Evolutionary conservation across 192 early-diverging fungal species (phyloP).

Genomic region (Gigaspora rosea): DNA sequence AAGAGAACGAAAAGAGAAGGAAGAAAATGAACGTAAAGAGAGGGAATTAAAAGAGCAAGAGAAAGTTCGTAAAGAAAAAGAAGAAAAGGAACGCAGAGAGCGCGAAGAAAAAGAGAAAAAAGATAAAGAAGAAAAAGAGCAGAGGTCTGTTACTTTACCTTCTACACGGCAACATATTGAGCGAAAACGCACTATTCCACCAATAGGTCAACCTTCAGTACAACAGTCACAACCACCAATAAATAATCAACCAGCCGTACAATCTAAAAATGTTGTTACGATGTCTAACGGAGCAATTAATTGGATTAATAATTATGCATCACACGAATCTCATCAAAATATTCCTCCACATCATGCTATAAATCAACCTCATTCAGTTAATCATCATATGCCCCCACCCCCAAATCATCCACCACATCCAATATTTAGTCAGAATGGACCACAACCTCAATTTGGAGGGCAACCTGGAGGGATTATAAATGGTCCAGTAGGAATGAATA

Average conservation of each 20-base stretch:
- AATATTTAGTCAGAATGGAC: conserved; percentile 11
- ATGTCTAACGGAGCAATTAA: conserved; percentile 24
- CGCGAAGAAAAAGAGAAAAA: conserved; percentile 30
- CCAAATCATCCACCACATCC: conserved; percentile 8
- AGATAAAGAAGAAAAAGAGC: conserved; percentile 31
- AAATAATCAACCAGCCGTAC: conserved; percentile 1
- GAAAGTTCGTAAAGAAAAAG: conserved; percentile 31
- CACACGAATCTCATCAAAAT: conserved; percentile 7
- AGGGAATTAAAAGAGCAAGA: conserved; percentile 38
- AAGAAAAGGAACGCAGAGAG: conserved; percentile 13
- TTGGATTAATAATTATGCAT: conserved; percentile 30
- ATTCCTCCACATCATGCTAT: conserved; percentile 6
- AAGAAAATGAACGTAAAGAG: conserved; percentile 48
- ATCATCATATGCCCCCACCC: conserved; percentile 8
- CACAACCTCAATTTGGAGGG: conserved; percentile 23
- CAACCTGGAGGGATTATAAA: conserved; percentile 15
- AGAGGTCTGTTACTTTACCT: neutral
- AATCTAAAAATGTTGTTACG: neutral
- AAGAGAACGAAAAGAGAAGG: conserved; percentile 48
- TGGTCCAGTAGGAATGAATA: conserved; percentile 12
- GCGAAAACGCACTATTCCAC: conserved; percentile 23
- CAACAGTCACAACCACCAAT: conserved; percentile 19
- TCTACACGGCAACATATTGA: conserved; percentile 22
- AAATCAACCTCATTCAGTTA: neutral
- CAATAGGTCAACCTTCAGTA: conserved; percentile 26